A percentile compares a stretch with the other conserved stretches of the same genome.
Evolutionary conservation across 2,329 filamentous ascomycete species (phyloP).

Genomic region (Apiospora koreana): DNA sequence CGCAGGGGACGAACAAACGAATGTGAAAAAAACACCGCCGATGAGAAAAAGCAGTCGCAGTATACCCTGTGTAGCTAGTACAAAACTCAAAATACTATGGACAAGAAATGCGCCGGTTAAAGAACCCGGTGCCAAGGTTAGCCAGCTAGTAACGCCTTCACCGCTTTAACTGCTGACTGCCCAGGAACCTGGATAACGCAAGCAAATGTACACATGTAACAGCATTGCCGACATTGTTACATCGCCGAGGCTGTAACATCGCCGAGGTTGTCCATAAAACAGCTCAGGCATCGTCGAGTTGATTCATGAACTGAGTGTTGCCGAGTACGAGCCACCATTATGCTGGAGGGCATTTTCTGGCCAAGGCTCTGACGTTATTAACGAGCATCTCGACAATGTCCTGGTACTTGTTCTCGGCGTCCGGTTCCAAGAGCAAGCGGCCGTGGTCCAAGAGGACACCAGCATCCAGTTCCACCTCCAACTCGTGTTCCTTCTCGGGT

Average conservation of each 20-base stretch:
- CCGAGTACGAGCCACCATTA: not conserved
- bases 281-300: too few species aligned
- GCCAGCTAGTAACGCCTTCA: not conserved
- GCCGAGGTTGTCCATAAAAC: not conserved
- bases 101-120: not conserved
- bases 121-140: not conserved
- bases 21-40: not conserved
- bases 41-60: not conserved
- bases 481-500: slow-evolving; percentile 70
- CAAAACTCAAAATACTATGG: not conserved
- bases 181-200: not conserved
- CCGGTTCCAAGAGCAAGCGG: slow-evolving; percentile 49
- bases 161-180: not conserved
- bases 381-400: slow-evolving; percentile 72
- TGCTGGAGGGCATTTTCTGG: slow-evolving; percentile 30
- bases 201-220: not conserved
- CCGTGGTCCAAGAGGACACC: slow-evolving; percentile 67
- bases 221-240: not conserved
- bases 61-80: slow-evolving; percentile 1
- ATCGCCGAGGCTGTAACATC: not conserved
- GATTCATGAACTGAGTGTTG: too few species aligned
- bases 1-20: not conserved
- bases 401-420: slow-evolving; percentile 59
- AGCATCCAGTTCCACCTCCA: slow-evolving; percentile 76
- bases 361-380: slow-evolving; percentile 69